Evolutionary conservation across 2,329 filamentous ascomycete species (phyloP), one percentile per base, ranked within the genome.

Genomic region (Acrocalymma vagum): DNA sequence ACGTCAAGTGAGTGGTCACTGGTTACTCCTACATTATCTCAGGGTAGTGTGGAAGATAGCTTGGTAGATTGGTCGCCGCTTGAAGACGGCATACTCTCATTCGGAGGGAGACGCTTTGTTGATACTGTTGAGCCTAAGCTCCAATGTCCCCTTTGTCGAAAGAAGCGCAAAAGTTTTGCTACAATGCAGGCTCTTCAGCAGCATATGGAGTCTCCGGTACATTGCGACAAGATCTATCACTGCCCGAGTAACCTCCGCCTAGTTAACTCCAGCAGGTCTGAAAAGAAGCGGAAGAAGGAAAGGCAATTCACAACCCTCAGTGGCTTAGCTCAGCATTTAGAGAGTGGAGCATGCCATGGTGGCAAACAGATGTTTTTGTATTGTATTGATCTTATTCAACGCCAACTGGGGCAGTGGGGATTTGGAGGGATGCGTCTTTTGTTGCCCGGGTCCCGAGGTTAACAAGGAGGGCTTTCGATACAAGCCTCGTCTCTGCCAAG

Each of bases 231-330:
- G 17, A 3, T 35, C 3, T 35, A 35, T 20, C 31, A 35, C 14
- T 35, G 31, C 14, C 31, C 31, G 17, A 35, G 18, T 14, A 25
- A 15, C 31, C 11, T 26, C 4, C 16, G n/a, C n/a, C n/a, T 29
- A n/a, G 23, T 23, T 30, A 14, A 7, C 14, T 29, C 26, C 13
- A 38, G 9, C 22, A 38, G 11, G 21, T n/a, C 15, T 10, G 5
- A 17, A 28, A 23, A 9, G 24, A 30, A 32, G 30, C 26, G 17
- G 22, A 25, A 13, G 18, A 42, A 33, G 20, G 14, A 23, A 31
- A 50, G 34, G 42, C 31, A 29, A 6, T 50, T 50, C 15, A 39
- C 34, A 22, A 51, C 41, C 18, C 33, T 48, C 3, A 38, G 40
- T 31, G 41, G 48, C 2, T 26, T 51, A 17, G 30, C 37, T n/a